Percentiles rank a stretch among this genome's conserved stretches.
phyloP scores from a whole-genome alignment of 148 eudicot species.

The Dianthus caryophyllus region DNA sequence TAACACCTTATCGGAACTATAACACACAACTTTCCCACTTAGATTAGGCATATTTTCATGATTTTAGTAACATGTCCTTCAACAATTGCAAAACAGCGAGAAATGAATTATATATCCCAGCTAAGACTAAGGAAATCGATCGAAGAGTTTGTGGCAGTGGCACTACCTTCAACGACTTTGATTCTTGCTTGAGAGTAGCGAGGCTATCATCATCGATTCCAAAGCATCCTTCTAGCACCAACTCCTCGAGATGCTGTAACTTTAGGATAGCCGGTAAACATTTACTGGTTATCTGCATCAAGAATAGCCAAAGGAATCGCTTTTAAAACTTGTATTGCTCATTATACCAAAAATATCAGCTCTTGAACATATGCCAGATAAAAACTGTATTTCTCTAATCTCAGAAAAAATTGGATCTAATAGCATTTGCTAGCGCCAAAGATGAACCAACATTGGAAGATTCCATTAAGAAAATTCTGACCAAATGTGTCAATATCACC shows the following conservation, averaged over 20 bases:
- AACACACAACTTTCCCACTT: not conserved
- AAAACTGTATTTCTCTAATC: constrained; percentile 3
- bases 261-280: constrained; percentile 69
- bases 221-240: constrained; percentile 84
- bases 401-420: not conserved
- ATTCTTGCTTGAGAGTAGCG: constrained; percentile 54
- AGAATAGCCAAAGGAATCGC: constrained; percentile 21
- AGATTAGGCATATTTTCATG: not conserved
- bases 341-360: no score
- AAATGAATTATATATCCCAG: not conserved
- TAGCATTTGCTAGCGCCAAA: constrained; percentile 9
- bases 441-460: constrained; percentile 11
- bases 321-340: no score
- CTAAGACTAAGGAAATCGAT: not conserved
- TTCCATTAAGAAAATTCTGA: constrained; percentile 14
- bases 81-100: not conserved
- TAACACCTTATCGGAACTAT: not conserved
- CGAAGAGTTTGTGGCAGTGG: not conserved
- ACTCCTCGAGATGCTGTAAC: constrained; percentile 63
- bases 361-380: not conserved
- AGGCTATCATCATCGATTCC: constrained; percentile 82
- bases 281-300: constrained; percentile 65
- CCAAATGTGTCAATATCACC: constrained; percentile 18
- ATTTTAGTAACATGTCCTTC: not conserved
- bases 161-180: constrained; percentile 71